Percentiles rank a stretch among this genome's conserved stretches.
These are phyloP conservation scores for Sugiyamaella neomexicana DNA, from an alignment of 1,139 yeast genomes.

Conservation along the genomic window DNA sequence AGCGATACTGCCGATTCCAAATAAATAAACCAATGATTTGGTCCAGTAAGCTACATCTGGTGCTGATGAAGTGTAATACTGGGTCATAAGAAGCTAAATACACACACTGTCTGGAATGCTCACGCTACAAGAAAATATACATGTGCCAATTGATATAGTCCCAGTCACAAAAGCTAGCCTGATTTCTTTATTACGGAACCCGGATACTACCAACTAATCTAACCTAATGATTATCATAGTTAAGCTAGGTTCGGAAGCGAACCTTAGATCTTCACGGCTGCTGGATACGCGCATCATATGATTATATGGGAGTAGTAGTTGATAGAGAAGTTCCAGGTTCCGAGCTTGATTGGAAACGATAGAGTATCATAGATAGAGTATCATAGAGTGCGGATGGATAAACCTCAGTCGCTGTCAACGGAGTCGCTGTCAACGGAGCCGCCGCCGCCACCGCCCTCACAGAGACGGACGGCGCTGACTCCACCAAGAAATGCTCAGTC, in stretches of 20 bases:
- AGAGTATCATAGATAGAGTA: no score
- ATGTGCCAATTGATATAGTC: neutral
- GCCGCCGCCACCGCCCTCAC: neutral
- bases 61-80: constrained; percentile 5
- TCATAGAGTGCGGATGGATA: no score
- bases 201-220: neutral
- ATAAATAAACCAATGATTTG: constrained; percentile 9
- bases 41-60: constrained; percentile 14
- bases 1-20: constrained; percentile 16
- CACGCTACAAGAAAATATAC: neutral
- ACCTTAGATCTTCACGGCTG: neutral
- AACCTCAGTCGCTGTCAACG: no score
- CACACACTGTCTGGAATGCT: neutral
- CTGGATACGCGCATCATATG: neutral
- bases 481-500: constrained; percentile 13
- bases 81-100: no score
- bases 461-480: neutral
- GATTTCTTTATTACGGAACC: neutral
- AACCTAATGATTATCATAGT: neutral
- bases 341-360: no score
- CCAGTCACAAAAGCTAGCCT: neutral
- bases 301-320: neutral
- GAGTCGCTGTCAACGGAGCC: no score
- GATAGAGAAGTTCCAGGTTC: no score
- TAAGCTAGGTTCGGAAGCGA: no score